phyloP scores from a whole-genome alignment of 1,284 basidiomycete genomes.

The Trametes versicolor region DNA sequence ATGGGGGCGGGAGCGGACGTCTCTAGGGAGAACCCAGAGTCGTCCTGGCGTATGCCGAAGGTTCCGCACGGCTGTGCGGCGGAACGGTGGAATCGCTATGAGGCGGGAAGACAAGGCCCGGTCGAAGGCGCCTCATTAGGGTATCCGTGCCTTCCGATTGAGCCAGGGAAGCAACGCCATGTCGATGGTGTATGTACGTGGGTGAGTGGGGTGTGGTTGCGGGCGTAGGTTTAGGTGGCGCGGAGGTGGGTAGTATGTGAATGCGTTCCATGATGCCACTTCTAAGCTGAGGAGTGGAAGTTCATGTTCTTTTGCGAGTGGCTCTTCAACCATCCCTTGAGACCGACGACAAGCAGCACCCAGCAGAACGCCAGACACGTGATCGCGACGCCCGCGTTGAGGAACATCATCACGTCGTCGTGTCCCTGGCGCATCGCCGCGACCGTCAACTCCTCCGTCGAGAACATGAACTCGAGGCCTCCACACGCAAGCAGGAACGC shows the following conservation, averaged over 20 bases:
- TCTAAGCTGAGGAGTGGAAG: slow-evolving; percentile 56
- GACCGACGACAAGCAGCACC: slow-evolving; percentile 74
- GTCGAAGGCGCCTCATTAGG: slow-evolving; percentile 22
- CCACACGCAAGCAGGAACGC: slow-evolving; percentile 90
- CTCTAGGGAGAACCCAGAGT: not conserved
- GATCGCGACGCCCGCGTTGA: slow-evolving; percentile 82
- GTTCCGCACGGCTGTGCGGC: not conserved
- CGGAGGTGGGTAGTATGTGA: not conserved
- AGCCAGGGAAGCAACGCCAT: slow-evolving; percentile 1
- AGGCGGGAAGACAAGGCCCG: slow-evolving; percentile 2
- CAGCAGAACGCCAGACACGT: slow-evolving; percentile 88
- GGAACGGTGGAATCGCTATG: not conserved
- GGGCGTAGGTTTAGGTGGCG: not conserved
- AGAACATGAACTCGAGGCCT: slow-evolving; percentile 92
- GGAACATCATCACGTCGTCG: slow-evolving; percentile 92
- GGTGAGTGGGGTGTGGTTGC: not conserved
- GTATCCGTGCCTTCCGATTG: slow-evolving; percentile 25
- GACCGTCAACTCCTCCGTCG: slow-evolving; percentile 90
- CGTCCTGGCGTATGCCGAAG: not conserved
- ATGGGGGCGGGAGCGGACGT: not conserved
- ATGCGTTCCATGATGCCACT: not conserved
- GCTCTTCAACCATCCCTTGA: slow-evolving; percentile 83
- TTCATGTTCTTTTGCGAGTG: slow-evolving; percentile 52
- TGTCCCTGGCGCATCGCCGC: slow-evolving; percentile 92
- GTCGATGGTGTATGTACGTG: slow-evolving; percentile 2